Percentiles rank a stretch among this genome's conserved stretches.
Evolutionary conservation across 1,139 yeast genomes (phyloP).

Genomic region (Arxiozyma bovina): DNA sequence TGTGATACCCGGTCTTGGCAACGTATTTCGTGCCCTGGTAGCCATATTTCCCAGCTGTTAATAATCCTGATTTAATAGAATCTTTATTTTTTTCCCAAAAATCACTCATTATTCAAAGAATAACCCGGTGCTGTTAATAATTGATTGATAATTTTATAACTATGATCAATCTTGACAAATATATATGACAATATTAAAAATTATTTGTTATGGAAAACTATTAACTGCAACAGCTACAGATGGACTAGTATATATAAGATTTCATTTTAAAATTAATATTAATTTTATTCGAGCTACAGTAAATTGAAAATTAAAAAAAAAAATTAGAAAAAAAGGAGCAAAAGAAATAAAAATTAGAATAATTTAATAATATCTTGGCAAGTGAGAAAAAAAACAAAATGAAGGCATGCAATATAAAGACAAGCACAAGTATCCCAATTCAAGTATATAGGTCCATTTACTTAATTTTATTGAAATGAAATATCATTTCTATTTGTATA

Average conservation of each 20-base stretch:
- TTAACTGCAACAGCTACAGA: background rate
- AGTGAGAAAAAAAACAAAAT: no score
- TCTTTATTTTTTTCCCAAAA: conserved; percentile 46
- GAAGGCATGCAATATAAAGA: background rate
- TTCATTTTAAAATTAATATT: no score
- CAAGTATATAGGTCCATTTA: background rate
- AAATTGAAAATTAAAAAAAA: background rate
- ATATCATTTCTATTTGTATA: no score
- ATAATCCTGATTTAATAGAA: conserved; percentile 36
- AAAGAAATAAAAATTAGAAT: no score
- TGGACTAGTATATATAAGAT: no score
- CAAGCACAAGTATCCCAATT: background rate
- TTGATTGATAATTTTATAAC: no score
- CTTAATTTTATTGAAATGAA: no score
- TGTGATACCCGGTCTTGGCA: conserved; percentile 39
- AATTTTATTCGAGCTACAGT: background rate
- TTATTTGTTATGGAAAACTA: background rate
- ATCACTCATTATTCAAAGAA: conserved; percentile 21
- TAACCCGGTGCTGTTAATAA: no score
- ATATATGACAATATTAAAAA: no score
- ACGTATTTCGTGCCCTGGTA: conserved; percentile 39
- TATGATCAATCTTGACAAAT: no score
- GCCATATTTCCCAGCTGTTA: conserved; percentile 30
- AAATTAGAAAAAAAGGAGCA: background rate
- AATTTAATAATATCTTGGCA: background rate